phyloP scores from a whole-genome alignment of 2,329 filamentous ascomycete genomes.

The Clarireedia sp. region DNA sequence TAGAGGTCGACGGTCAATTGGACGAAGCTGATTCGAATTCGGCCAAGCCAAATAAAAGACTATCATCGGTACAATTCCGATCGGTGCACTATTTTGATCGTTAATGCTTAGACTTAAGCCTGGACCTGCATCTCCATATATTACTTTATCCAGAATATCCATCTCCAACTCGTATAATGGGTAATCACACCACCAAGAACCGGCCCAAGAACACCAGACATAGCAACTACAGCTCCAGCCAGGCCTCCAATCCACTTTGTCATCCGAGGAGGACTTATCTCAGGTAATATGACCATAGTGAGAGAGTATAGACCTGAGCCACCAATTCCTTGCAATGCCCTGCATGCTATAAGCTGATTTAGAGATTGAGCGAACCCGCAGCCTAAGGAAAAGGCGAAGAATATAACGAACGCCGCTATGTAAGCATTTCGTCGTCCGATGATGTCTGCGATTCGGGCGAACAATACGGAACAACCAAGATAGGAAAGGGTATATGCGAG shows the following conservation, averaged over 20 bases:
- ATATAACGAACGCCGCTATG: slow-evolving; percentile 39
- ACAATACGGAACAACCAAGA: slow-evolving; percentile 44
- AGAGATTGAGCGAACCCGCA: slow-evolving; percentile 41
- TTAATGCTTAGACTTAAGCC: background rate
- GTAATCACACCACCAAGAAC: slow-evolving; percentile 22
- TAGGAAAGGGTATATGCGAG: slow-evolving; percentile 40
- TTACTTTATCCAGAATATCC: slow-evolving; percentile 14
- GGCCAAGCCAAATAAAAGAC: slow-evolving; percentile 47
- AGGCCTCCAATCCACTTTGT: slow-evolving; percentile 38
- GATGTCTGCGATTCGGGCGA: slow-evolving; percentile 38
- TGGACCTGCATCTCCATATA: slow-evolving; percentile 36
- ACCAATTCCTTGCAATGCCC: slow-evolving; percentile 28
- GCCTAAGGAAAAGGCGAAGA: slow-evolving; percentile 48
- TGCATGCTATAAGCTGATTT: slow-evolving; percentile 32
- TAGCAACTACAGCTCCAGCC: slow-evolving; percentile 35
- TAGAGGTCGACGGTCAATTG: slow-evolving; percentile 33
- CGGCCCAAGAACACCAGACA: slow-evolving; percentile 20
- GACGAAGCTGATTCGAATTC: slow-evolving; percentile 30
- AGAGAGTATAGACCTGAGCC: slow-evolving; percentile 33
- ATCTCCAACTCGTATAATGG: slow-evolving; percentile 16
- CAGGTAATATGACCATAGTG: slow-evolving; percentile 32
- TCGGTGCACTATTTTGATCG: slow-evolving; percentile 37
- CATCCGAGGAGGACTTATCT: slow-evolving; percentile 37
- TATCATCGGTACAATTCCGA: slow-evolving; percentile 39
- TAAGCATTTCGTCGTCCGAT: slow-evolving; percentile 8